A percentile compares a stretch with the other conserved stretches of the same genome.
phyloP scores from a whole-genome alignment of 225 moss, liverwort and hornwort species.

The Anthoceros angustus region DNA sequence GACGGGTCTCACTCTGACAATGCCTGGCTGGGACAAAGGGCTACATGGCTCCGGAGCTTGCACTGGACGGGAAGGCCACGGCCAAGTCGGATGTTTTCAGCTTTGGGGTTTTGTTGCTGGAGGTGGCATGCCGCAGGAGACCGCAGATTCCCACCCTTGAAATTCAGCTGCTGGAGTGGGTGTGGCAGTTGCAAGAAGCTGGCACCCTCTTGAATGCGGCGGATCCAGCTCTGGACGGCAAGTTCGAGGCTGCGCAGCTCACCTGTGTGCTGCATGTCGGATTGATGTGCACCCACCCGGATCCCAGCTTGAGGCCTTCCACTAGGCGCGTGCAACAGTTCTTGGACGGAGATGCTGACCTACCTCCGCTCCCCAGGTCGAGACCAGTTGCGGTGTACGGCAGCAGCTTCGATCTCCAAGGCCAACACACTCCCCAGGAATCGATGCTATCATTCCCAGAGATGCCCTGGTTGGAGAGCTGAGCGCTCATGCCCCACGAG shows the following conservation, averaged over 20 bases:
- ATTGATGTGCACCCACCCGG: slow-evolving; percentile 15
- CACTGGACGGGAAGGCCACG: neutral
- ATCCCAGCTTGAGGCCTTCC: slow-evolving; percentile 9
- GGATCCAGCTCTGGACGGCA: neutral
- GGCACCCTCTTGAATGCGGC: slow-evolving; percentile 7
- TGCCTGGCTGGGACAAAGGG: slow-evolving; percentile 8
- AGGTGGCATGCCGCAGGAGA: slow-evolving; percentile 11
- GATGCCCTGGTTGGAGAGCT: no score
- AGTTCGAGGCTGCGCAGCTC: slow-evolving; percentile 7
- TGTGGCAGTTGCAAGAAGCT: slow-evolving; percentile 6
- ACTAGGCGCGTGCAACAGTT: slow-evolving; percentile 13
- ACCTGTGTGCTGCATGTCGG: slow-evolving; percentile 10
- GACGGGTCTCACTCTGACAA: neutral
- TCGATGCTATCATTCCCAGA: no score
- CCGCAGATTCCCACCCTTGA: neutral
- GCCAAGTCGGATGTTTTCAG: slow-evolving; percentile 13
- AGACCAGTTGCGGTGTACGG: neutral
- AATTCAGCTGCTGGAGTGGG: slow-evolving; percentile 8
- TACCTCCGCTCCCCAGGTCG: slow-evolving; percentile 5
- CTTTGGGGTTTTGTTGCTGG: slow-evolving; percentile 14
- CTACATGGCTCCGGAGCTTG: slow-evolving; percentile 4
- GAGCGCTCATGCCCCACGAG: no score
- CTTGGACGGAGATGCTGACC: slow-evolving; percentile 7
- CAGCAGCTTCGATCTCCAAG: no score
- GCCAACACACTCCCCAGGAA: no score